Evolutionary conservation across 1,139 yeast genomes (phyloP), one percentile per base, ranked within the genome.

Genomic region (Candida sp.): DNA sequence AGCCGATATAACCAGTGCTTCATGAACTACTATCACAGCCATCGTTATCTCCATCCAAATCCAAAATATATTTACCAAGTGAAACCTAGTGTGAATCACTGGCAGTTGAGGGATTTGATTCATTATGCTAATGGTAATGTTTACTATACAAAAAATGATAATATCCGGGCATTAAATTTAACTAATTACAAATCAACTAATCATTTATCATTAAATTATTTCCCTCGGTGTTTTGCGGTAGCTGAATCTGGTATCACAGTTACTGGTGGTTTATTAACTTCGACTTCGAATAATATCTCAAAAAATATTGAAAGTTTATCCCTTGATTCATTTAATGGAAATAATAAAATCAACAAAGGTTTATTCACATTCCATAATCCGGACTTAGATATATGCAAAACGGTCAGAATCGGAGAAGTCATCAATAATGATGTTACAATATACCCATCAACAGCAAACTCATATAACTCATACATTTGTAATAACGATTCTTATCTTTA

Each of bases 51-150:
- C 40, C 61, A 58, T 35, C 72, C 77, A 4, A 59, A 63, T 43
- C 77, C 77, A 6, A 49, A 46, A 15, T 73, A 71, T 49, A 57
- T 70, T 21, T 53, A 71, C 21, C 57, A 57, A 38, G 58, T 70
- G 7, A 57, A 58, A 33, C 54, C 66, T 6, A 58, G 60, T 19
- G 70, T 64, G 36, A 81, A 83, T 49, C 97, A 90, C 67, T 90
- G 97, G 96, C 97, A 90, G 60, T 69, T 90, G 36, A 73, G 96
- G 40, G 95, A 90, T 57, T 73, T 90, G 55, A 68, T 89, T 22
- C 81, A 84, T 52, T 64, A 62, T 33, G 70, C 70, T 45, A 52
- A 56, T 30, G 36, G 48, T 3, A 49, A 55, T 6, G 53, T 71
- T 7, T 70, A 58, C 49, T 72, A 62, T 48, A 68, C 75, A 15